Evolutionary conservation across 2,329 filamentous ascomycete species (phyloP).

Genomic region (Sporothrix phasma): DNA sequence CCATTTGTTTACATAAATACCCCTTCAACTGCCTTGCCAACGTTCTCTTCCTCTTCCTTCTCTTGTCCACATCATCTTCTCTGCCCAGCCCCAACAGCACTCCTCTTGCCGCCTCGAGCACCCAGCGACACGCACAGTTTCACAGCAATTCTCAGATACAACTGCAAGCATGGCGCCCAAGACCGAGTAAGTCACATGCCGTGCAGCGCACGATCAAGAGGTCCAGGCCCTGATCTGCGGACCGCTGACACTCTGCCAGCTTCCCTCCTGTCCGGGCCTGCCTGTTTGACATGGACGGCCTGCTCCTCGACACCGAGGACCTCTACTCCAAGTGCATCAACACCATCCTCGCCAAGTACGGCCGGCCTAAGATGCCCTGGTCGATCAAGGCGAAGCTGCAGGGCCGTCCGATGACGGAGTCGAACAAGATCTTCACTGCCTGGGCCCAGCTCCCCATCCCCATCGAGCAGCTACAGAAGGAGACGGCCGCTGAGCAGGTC

Average conservation of each 20-base stretch:
- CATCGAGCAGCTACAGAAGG: slow-evolving; percentile 52
- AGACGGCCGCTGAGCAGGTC: slow-evolving; percentile 54
- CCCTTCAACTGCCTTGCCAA: not conserved
- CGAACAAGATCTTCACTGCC: slow-evolving; percentile 50
- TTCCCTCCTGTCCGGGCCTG: slow-evolving; percentile 78
- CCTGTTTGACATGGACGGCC: slow-evolving; percentile 97
- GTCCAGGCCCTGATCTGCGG: too few species aligned
- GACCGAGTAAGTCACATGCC: slow-evolving; percentile 24
- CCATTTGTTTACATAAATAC: not conserved
- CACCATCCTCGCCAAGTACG: slow-evolving; percentile 65
- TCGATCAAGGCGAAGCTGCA: slow-evolving; percentile 80
- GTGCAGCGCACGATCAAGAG: too few species aligned
- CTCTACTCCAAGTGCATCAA: slow-evolving; percentile 79
- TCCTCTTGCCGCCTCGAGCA: not conserved
- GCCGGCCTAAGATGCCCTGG: slow-evolving; percentile 73
- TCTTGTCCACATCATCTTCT: not conserved
- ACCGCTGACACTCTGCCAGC: slow-evolving; percentile 25
- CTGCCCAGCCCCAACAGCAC: not conserved
- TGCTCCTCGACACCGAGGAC: slow-evolving; percentile 90
- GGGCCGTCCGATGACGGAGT: slow-evolving; percentile 44
- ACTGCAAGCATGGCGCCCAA: slow-evolving; percentile 23
- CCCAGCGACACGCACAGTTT: too few species aligned
- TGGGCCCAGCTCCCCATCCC: slow-evolving; percentile 83
- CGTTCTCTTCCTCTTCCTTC: not conserved
- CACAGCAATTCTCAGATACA: not conserved